phyloP scores from a whole-genome alignment of 331 rosid species.

The Telfairia occidentalis region DNA sequence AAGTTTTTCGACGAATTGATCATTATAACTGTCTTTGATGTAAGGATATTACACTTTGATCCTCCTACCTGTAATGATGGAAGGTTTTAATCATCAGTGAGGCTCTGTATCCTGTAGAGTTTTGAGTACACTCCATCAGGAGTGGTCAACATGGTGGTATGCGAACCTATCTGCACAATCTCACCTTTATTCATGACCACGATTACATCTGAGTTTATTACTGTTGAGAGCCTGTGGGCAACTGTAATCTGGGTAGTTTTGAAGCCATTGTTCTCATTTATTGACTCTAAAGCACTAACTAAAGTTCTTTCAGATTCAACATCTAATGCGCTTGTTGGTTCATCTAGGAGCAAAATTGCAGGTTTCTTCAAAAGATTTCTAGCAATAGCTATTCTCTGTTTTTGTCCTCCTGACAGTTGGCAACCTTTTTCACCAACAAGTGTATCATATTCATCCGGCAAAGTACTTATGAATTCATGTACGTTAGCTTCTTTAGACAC shows the following conservation, averaged over 20 bases:
- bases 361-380: conserved; percentile 75
- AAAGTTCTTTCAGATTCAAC: conserved; percentile 70
- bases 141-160: conserved; percentile 40
- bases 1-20: background rate
- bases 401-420: conserved; percentile 93
- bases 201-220: conserved; percentile 62
- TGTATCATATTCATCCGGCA: conserved; percentile 69
- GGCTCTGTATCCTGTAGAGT: conserved; percentile 48
- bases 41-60: background rate
- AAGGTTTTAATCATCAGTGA: conserved; percentile 23
- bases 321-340: conserved; percentile 95
- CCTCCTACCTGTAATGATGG: background rate
- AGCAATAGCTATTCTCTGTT: conserved; percentile 85
- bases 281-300: conserved; percentile 50
- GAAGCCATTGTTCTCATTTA: conserved; percentile 30
- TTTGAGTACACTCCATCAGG: conserved; percentile 61
- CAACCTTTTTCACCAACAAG: conserved; percentile 80
- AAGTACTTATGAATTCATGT: conserved; percentile 58
- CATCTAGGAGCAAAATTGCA: conserved; percentile 64
- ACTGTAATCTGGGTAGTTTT: conserved; percentile 63
- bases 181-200: conserved; percentile 65
- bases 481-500: conserved; percentile 62
- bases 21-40: background rate
- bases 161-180: conserved; percentile 67
- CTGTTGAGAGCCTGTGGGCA: conserved; percentile 77